phyloP scores from a whole-genome alignment of 2,329 filamentous ascomycete genomes.

The Myriosclerotinia curreyana region DNA sequence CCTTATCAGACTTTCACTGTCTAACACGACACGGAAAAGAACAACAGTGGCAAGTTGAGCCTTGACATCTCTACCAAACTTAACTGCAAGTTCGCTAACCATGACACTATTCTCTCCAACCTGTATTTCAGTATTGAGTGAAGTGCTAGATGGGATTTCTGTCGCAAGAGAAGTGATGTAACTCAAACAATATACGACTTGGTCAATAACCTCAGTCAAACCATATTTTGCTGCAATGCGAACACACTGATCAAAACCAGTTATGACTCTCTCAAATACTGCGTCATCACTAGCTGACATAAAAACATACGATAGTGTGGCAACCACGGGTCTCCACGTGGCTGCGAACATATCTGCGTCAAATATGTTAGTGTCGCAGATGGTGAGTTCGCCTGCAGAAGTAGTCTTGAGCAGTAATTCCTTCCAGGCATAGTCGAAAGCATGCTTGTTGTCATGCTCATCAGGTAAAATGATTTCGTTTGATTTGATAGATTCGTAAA shows the following conservation, averaged over 20 bases:
- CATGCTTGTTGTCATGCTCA: constrained; percentile 94
- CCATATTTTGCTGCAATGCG: constrained; percentile 84
- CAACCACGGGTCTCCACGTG: constrained; percentile 92
- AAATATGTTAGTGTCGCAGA: constrained; percentile 90
- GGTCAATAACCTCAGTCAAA: constrained; percentile 82
- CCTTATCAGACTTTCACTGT: constrained; percentile 73
- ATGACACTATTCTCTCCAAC: constrained; percentile 89
- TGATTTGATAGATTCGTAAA: constrained; percentile 86
- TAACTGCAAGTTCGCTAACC: constrained; percentile 97
- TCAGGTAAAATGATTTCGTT: constrained; percentile 97
- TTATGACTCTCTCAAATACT: constrained; percentile 89
- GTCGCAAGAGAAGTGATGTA: constrained; percentile 86
- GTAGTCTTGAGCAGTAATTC: constrained; percentile 85
- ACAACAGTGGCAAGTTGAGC: constrained; percentile 92
- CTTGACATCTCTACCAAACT: constrained; percentile 89
- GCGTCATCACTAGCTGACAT: constrained; percentile 97
- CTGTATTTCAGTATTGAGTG: constrained; percentile 93
- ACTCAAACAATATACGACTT: constrained; percentile 85
- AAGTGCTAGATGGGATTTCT: constrained; percentile 72
- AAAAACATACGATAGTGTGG: constrained; percentile 95
- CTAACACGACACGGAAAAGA: constrained; percentile 87
- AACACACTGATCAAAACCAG: constrained; percentile 94
- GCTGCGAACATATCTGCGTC: constrained; percentile 97
- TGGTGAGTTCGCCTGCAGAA: constrained; percentile 66
- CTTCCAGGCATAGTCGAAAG: constrained; percentile 97